Evolutionary conservation across 768 basidiomycete species (phyloP), one percentile per base, ranked within the genome.

Genomic region (Auricularia sp.): DNA sequence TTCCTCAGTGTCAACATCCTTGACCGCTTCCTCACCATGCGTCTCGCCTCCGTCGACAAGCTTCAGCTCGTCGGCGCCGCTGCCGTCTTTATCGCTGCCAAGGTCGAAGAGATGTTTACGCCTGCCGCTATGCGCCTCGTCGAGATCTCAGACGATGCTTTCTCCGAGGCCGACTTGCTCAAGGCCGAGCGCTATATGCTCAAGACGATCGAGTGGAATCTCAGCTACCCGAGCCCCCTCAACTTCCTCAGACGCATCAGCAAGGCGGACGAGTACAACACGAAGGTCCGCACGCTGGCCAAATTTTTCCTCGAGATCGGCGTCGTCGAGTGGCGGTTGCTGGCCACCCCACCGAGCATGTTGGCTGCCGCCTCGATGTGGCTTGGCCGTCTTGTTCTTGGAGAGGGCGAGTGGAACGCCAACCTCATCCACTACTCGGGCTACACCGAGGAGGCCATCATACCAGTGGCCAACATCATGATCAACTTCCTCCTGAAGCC

Each of bases 281-380:
- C 90, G 36, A 84, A 91, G 68, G 87, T 87, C 16, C 78, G 94
- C 64, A 94, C 93, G 3, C 81, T 97, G 21, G 92, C 87, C 42
- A 97, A 98, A 74, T 98, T 93, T 75, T 80, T 97, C 62, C 78
- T 95, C 62, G 95, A 97, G 77, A 90, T 97, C 61, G 83, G 85
- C 12, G 83, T 85, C 61, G 78, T 97, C 21, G 93, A 98, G 68
- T 85, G 87, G 79, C 78, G 83, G n/a, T 77, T 98, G 66, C 77
- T 98, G 56, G 79, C 80, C 2, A 83, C 84, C 4, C 82, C 87
- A 8, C 91, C 95, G 2, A 92, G 90, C 34, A 70, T 90, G 67
- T 75, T 94, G 65, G 89, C 93, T 11, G 93, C 94, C 0, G 86
- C 91, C 10, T 83, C 88, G 0, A 83, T 91, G 67, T 97, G 93